These are phyloP conservation scores for Mycocalia duriaeana DNA, from an alignment of 1,284 basidiomycete genomes.

Conservation along the genomic window DNA sequence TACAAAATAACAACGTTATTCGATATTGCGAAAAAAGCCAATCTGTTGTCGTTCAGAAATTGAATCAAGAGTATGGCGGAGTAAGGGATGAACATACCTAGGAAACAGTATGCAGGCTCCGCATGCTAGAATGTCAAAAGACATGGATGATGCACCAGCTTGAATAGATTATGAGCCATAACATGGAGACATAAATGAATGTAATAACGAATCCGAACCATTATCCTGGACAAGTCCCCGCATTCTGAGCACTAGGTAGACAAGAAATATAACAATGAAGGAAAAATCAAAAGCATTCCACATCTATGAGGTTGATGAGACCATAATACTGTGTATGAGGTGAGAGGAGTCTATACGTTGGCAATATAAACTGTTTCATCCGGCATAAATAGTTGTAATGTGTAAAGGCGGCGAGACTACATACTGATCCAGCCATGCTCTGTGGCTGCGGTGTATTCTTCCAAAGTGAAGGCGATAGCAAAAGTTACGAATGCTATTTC, in stretches of 20 bases:
- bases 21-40: slow-evolving; percentile 83
- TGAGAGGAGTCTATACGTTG: too few relatives aligned
- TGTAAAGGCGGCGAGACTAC: too few relatives aligned
- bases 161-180: not conserved
- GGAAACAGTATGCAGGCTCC: slow-evolving; percentile 87
- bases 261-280: slow-evolving; percentile 70
- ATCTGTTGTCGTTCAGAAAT: too few relatives aligned
- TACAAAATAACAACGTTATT: slow-evolving; percentile 83
- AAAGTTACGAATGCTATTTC: slow-evolving; percentile 75
- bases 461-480: slow-evolving; percentile 71
- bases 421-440: slow-evolving; percentile 84
- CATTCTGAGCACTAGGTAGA: slow-evolving; percentile 63
- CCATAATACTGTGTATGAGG: too few relatives aligned
- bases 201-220: slow-evolving; percentile 33
- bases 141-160: slow-evolving; percentile 54
- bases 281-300: slow-evolving; percentile 87
- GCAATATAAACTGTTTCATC: slow-evolving; percentile 79
- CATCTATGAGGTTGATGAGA: too few relatives aligned
- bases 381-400: too few relatives aligned
- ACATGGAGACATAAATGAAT: not conserved
- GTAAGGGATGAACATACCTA: too few relatives aligned
- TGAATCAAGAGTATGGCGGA: too few relatives aligned
- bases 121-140: slow-evolving; percentile 80
- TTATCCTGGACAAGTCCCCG: slow-evolving; percentile 57
- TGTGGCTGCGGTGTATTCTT: slow-evolving; percentile 74